Evolutionary conservation across 2,329 filamentous ascomycete species (phyloP), one percentile per base, ranked within the genome.

Genomic region (Trichoderma sp.): DNA sequence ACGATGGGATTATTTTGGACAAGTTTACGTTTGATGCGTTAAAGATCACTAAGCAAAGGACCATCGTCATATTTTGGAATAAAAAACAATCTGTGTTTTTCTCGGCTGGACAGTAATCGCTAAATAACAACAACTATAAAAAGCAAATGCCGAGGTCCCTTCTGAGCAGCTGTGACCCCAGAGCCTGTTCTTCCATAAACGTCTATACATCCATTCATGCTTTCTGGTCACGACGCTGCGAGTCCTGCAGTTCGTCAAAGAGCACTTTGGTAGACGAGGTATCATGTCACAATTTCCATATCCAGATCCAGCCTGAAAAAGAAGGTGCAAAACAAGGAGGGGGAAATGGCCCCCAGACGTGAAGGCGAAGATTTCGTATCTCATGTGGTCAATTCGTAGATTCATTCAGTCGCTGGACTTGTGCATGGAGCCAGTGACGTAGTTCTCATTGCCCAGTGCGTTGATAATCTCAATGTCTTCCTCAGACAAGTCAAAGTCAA

Each of bases 401-500:
- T 21, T 69, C 71, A 66, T 73, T 78, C 69, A 81, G 73, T 81
- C 79, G 32, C 70, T 56, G 46, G 79, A 79, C 75, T 80, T 80
- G 75, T 81, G 80, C 76, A 81, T 80, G 71, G 74, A 77, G 73
- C 80, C 90, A 14, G 91, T 93, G 28, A 94, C 90, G 34, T 94
- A 83, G 77, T 89, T 86, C 80, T 94, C 91, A 76, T 93, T 89
- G 43, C 75, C 77, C 63, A 93, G 81, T 1, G 75, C 83, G 75
- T 92, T 87, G 83, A 94, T 83, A 34, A 68, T 81, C 73, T 84
- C 78, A 82, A 92, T 84, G 75, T 93, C 90, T 54, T 79, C 83
- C 24, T 83, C 79, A 0, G 83, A 82, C 68, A 94, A 90, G 66
- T 84, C 81, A 72, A 92, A 90, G 7, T 83, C 82, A 7, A 85